phyloP scores from a whole-genome alignment of 345 rosid genomes.

The Brassica incana region DNA sequence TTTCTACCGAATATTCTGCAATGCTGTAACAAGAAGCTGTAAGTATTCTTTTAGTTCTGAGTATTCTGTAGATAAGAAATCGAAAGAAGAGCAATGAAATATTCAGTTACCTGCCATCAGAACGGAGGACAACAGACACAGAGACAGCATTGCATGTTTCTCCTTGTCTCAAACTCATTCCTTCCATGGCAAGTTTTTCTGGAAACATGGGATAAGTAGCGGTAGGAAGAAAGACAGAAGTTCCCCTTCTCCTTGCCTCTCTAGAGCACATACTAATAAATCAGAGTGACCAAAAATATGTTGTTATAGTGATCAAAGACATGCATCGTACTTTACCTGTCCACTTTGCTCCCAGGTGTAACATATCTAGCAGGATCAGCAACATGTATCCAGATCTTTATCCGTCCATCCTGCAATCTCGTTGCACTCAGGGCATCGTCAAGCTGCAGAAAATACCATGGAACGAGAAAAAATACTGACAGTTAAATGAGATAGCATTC shows the following conservation, averaged over 20 bases:
- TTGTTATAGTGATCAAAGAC: not conserved
- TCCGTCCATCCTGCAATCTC: conserved; percentile 80
- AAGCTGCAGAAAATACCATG: conserved; percentile 53
- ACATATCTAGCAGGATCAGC: conserved; percentile 86
- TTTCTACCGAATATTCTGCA: conserved; percentile 79
- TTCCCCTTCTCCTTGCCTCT: conserved; percentile 88
- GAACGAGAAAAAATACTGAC: conserved; percentile 19
- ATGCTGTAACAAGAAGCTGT: conserved; percentile 49
- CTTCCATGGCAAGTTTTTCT: conserved; percentile 93
- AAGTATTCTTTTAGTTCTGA: conserved; percentile 14
- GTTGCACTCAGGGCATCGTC: conserved; percentile 94
- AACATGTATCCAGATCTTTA: conserved; percentile 93
- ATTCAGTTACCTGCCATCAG: conserved; percentile 81
- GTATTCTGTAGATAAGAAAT: not conserved
- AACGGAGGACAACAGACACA: conserved; percentile 71
- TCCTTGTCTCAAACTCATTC: conserved; percentile 97
- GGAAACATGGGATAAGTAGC: conserved; percentile 98
- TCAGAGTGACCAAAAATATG: conserved; percentile 11
- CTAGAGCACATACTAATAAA: conserved; percentile 44
- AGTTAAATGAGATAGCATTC: conserved; percentile 9
- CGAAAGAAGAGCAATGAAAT: conserved; percentile 9
- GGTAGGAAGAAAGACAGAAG: conserved; percentile 93
- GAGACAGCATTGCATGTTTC: conserved; percentile 84
- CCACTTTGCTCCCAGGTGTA: conserved; percentile 69
- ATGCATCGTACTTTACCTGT: conserved; percentile 55